These are phyloP conservation scores for Akebia trifoliata DNA, from an alignment of 164 flowering plant genomes.

Conservation along the genomic window DNA sequence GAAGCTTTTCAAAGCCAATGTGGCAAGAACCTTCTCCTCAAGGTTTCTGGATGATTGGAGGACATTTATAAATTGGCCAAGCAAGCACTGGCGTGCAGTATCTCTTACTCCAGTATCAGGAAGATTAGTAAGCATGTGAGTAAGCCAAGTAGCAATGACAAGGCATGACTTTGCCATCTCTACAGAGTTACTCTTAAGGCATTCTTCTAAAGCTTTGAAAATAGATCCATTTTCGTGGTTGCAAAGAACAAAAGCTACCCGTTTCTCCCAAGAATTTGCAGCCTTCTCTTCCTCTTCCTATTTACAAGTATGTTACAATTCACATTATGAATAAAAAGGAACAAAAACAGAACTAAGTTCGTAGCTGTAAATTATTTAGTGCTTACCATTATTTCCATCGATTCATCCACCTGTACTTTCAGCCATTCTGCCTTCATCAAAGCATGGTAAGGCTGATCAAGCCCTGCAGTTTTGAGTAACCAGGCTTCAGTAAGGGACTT, in stretches of 20 bases:
- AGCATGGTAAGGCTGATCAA: conserved; percentile 48
- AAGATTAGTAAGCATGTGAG: conserved; percentile 47
- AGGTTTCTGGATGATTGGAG: conserved; percentile 62
- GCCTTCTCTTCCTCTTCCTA: conserved; percentile 67
- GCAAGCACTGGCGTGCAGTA: conserved; percentile 49
- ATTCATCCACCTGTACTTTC: conserved; percentile 30
- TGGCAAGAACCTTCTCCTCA: conserved; percentile 62
- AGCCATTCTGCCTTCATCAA: conserved; percentile 40
- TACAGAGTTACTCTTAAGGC: conserved; percentile 58
- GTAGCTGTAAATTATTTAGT: neutral
- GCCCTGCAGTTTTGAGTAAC: conserved; percentile 65
- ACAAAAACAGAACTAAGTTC: conserved; percentile 4
- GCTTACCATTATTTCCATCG: conserved; percentile 41
- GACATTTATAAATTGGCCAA: conserved; percentile 53
- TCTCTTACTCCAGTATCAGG: conserved; percentile 59
- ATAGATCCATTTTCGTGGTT: conserved; percentile 69
- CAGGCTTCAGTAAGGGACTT: conserved; percentile 48
- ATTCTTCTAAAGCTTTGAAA: conserved; percentile 65
- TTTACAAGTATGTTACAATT: conserved; percentile 9
- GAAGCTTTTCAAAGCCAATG: conserved; percentile 58
- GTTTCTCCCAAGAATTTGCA: conserved; percentile 54
- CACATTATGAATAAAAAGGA: neutral
- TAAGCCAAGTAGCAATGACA: conserved; percentile 62
- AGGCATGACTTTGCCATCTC: conserved; percentile 62
- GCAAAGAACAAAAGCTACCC: conserved; percentile 63